These are phyloP conservation scores for Botryotinia calthae DNA, from an alignment of 2,329 filamentous ascomycete species.

Conservation along the genomic window DNA sequence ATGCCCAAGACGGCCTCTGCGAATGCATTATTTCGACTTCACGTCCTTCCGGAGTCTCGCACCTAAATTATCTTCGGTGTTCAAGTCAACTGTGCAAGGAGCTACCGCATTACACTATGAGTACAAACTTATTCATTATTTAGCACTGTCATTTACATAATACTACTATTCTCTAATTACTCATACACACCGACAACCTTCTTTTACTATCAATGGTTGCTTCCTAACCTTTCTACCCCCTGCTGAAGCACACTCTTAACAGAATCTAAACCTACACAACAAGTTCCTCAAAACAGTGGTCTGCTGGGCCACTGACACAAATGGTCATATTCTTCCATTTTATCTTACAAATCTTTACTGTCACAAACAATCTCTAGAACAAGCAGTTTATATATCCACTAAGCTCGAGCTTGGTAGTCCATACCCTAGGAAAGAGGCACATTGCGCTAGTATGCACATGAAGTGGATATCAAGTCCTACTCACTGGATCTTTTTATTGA, in stretches of 20 bases:
- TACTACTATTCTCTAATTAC: background rate
- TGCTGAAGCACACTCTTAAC: background rate
- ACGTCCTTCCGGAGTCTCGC: background rate
- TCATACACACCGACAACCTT: background rate
- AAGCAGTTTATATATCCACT: background rate
- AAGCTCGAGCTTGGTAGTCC: background rate
- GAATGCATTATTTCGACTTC: background rate
- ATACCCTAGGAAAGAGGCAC: background rate
- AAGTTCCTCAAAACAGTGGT: background rate
- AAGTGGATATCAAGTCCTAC: no score
- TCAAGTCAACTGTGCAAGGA: background rate
- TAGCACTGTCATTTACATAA: background rate
- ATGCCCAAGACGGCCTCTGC: rapidly evolving
- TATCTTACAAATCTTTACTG: background rate
- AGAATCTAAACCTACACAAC: background rate
- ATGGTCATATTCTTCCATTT: rapidly evolving
- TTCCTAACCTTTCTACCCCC: background rate
- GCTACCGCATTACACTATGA: background rate
- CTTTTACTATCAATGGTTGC: background rate
- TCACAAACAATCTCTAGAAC: background rate
- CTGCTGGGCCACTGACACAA: background rate
- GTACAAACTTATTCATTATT: background rate
- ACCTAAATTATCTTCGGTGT: background rate
- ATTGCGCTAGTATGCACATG: background rate
- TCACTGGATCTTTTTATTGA: background rate